These are phyloP conservation scores for Fragaria iinumae DNA, from an alignment of 306 rosid genomes.

Conservation along the genomic window DNA sequence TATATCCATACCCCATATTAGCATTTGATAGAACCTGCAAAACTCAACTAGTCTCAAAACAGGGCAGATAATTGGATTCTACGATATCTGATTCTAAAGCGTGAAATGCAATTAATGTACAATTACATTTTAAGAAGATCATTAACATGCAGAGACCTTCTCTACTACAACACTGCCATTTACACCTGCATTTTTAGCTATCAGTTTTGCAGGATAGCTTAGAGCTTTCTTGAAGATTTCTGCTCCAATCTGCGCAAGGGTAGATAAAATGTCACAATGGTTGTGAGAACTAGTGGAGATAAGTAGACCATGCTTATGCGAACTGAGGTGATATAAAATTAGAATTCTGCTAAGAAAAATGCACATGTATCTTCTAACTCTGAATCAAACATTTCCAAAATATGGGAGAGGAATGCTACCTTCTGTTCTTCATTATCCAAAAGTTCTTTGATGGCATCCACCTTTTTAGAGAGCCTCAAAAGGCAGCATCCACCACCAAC, in stretches of 20 bases:
- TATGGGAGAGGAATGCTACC: conserved; percentile 33
- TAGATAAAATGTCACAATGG: conserved; percentile 10
- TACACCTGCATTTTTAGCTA: conserved; percentile 90
- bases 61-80: conserved; percentile 18
- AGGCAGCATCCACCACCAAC: conserved; percentile 98
- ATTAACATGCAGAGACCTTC: conserved; percentile 55
- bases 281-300: conserved; percentile 14
- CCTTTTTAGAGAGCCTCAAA: conserved; percentile 68
- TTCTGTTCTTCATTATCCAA: conserved; percentile 84
- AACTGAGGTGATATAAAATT: not conserved
- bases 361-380: not conserved
- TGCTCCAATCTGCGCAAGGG: conserved; percentile 74
- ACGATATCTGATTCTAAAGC: conserved; percentile 19
- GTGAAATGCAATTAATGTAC: conserved; percentile 17
- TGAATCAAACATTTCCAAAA: not conserved
- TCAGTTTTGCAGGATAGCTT: conserved; percentile 73
- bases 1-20: conserved; percentile 62
- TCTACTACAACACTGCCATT: conserved; percentile 81
- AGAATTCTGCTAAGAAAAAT: not conserved
- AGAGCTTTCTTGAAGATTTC: conserved; percentile 82
- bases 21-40: conserved; percentile 61
- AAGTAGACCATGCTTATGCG: not conserved
- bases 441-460: conserved; percentile 58
- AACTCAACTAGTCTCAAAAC: conserved; percentile 10
- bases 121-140: conserved; percentile 15